phyloP scores from a whole-genome alignment of 495 filamentous ascomycete genomes.

The Cercophora scortea region DNA sequence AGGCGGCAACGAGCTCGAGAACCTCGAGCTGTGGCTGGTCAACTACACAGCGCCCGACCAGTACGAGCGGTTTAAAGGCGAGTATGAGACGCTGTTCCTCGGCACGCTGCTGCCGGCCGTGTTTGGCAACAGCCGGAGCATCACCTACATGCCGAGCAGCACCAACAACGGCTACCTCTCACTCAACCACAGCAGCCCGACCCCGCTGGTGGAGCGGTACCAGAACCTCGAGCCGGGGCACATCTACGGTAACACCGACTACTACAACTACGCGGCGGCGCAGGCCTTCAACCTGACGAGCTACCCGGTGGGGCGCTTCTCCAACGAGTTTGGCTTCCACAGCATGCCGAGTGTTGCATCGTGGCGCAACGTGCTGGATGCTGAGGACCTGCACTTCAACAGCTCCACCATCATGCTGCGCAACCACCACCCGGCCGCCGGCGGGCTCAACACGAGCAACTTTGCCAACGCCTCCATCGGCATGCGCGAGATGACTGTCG shows the following conservation, averaged over 20 bases:
- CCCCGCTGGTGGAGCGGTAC: conserved; percentile 56
- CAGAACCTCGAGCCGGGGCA: conserved; percentile 46
- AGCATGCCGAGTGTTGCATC: conserved; percentile 58
- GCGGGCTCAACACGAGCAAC: conserved; percentile 41
- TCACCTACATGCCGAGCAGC: conserved; percentile 60
- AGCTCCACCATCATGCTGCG: conserved; percentile 50
- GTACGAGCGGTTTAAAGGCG: conserved; percentile 35
- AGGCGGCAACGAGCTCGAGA: conserved; percentile 60
- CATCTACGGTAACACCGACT: conserved; percentile 62
- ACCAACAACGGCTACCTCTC: conserved; percentile 57
- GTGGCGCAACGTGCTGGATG: conserved; percentile 49
- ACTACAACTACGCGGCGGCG: conserved; percentile 57
- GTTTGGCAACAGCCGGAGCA: conserved; percentile 56
- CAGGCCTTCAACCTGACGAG: conserved; percentile 47
- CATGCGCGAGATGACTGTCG: conserved; percentile 58
- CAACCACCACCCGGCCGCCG: conserved; percentile 58
- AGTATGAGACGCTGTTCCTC: conserved; percentile 59
- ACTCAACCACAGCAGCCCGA: conserved; percentile 47
- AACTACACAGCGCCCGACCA: conserved; percentile 34
- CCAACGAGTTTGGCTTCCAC: conserved; percentile 61
- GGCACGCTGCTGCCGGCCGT: conserved; percentile 52
- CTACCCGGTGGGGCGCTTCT: conserved; percentile 58
- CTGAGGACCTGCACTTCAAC: conserved; percentile 51
- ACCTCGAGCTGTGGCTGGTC: conserved; percentile 43
- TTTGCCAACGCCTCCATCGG: conserved; percentile 33